Percentiles rank a stretch among this genome's conserved stretches.
Evolutionary conservation across 371 early-diverging fungal genomes (phyloP).

Genomic region (Lichtheimia corymbifera): DNA sequence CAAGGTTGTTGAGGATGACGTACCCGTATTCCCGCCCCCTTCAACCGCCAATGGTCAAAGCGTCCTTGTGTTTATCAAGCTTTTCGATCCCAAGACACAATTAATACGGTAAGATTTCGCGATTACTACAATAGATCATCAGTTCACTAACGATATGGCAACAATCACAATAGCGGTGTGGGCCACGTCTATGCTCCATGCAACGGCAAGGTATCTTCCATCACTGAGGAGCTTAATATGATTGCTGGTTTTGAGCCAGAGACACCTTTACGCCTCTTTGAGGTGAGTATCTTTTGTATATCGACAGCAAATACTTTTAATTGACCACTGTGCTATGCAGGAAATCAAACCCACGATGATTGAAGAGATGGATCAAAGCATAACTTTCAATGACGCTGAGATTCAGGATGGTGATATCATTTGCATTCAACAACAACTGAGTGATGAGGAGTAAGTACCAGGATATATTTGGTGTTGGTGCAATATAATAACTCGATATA

Average conservation of each 20-base stretch:
- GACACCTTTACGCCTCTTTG: conserved; percentile 67
- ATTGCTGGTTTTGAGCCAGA: conserved; percentile 56
- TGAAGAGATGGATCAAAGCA: conserved; percentile 65
- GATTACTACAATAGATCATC: background rate
- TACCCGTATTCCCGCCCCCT: conserved; percentile 20
- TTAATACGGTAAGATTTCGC: conserved; percentile 15
- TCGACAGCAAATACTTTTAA: background rate
- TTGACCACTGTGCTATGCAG: background rate
- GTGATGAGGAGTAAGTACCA: conserved; percentile 59
- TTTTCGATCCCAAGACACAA: conserved; percentile 24
- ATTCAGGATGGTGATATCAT: conserved; percentile 92
- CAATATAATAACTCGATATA: background rate
- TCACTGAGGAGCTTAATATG: conserved; percentile 56
- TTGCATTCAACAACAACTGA: conserved; percentile 69
- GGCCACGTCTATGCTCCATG: conserved; percentile 52
- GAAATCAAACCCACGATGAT: conserved; percentile 93
- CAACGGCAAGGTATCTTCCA: conserved; percentile 57
- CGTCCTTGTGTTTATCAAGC: conserved; percentile 26
- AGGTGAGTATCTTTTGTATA: conserved; percentile 38
- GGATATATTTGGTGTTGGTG: background rate
- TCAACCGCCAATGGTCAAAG: conserved; percentile 6
- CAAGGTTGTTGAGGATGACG: conserved; percentile 13
- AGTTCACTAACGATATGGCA: no score
- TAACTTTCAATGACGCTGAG: conserved; percentile 75
- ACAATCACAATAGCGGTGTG: conserved; percentile 6